Percentiles rank a stretch among this genome's conserved stretches.
phyloP scores from a whole-genome alignment of 768 basidiomycete species.

The Trametes punicea region DNA sequence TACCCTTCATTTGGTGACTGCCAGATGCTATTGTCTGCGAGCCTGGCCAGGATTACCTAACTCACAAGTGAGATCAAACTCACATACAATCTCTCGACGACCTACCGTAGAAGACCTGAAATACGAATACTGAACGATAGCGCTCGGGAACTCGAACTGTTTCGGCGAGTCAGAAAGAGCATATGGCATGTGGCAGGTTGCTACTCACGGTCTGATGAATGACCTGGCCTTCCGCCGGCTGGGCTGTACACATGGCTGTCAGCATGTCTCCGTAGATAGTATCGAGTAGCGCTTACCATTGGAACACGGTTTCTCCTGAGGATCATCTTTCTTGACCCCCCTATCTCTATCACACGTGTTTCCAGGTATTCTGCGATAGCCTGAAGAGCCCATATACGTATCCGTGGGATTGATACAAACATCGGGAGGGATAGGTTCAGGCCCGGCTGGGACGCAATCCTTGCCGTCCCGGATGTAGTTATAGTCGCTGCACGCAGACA shows the following conservation, averaged over 20 bases:
- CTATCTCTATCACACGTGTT: slow-evolving; percentile 69
- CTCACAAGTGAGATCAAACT: background rate
- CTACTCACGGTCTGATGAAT: slow-evolving; percentile 63
- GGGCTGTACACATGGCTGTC: slow-evolving; percentile 43
- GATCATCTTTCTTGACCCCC: slow-evolving; percentile 67
- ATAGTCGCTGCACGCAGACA: slow-evolving; percentile 61
- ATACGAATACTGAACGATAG: slow-evolving; percentile 76
- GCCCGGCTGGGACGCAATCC: slow-evolving; percentile 81
- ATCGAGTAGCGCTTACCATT: slow-evolving; percentile 44
- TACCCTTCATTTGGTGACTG: slow-evolving; percentile 96
- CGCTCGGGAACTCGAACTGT: slow-evolving; percentile 63
- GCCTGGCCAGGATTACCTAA: slow-evolving; percentile 80
- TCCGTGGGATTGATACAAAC: slow-evolving; percentile 59
- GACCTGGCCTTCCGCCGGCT: slow-evolving; percentile 75
- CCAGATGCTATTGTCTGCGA: slow-evolving; percentile 78
- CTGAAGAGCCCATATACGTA: slow-evolving; percentile 83
- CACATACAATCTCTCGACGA: background rate
- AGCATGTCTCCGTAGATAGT: background rate
- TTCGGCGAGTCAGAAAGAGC: slow-evolving; percentile 4
- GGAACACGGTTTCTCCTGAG: slow-evolving; percentile 71
- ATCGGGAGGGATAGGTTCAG: slow-evolving; percentile 80
- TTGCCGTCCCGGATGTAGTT: slow-evolving; percentile 76
- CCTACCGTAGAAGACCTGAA: slow-evolving; percentile 75
- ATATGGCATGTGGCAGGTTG: background rate
- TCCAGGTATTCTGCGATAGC: slow-evolving; percentile 89